A percentile compares a stretch with the other conserved stretches of the same genome.
Evolutionary conservation across 2,329 filamentous ascomycete species (phyloP).

Genomic region (Aspergillus flavus): DNA sequence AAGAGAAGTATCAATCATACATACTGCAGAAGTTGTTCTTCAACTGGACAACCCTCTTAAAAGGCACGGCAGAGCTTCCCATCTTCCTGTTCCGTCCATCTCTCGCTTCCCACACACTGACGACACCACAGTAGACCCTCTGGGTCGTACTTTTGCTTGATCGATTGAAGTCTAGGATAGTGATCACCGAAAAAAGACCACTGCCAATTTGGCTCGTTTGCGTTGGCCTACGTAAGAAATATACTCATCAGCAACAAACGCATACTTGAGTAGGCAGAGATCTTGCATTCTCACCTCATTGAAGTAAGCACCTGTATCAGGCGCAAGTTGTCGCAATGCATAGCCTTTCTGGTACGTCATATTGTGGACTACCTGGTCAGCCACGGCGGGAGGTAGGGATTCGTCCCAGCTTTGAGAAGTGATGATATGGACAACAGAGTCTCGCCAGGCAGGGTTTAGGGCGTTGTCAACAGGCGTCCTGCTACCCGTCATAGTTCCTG

Average conservation of each 20-base stretch:
- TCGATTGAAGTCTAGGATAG: slow-evolving; percentile 18
- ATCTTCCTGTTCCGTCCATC: neutral
- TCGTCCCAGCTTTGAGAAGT: slow-evolving; percentile 17
- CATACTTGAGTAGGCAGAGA: neutral
- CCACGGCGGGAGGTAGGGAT: slow-evolving; percentile 2
- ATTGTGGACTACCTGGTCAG: slow-evolving; percentile 9
- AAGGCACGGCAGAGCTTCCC: neutral
- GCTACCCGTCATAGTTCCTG: slow-evolving; percentile 20
- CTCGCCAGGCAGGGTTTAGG: slow-evolving; percentile 22
- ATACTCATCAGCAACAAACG: neutral
- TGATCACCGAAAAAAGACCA: slow-evolving; percentile 22
- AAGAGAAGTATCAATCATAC: no score
- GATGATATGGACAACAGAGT: slow-evolving; percentile 19
- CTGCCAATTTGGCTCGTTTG: slow-evolving; percentile 18
- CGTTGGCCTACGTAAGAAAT: slow-evolving; percentile 15
- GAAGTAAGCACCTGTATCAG: slow-evolving; percentile 31
- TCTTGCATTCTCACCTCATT: slow-evolving; percentile 25
- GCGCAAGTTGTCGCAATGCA: slow-evolving; percentile 25
- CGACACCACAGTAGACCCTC: slow-evolving; percentile 23
- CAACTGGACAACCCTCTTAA: neutral
- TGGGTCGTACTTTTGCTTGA: slow-evolving; percentile 25
- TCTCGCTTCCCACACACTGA: slow-evolving; percentile 31
- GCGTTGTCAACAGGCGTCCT: slow-evolving; percentile 17
- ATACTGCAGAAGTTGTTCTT: no score
- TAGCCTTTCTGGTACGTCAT: slow-evolving; percentile 21